phyloP scores from a whole-genome alignment of 345 rosid genomes.

The Bruguiera gymnorhiza region DNA sequence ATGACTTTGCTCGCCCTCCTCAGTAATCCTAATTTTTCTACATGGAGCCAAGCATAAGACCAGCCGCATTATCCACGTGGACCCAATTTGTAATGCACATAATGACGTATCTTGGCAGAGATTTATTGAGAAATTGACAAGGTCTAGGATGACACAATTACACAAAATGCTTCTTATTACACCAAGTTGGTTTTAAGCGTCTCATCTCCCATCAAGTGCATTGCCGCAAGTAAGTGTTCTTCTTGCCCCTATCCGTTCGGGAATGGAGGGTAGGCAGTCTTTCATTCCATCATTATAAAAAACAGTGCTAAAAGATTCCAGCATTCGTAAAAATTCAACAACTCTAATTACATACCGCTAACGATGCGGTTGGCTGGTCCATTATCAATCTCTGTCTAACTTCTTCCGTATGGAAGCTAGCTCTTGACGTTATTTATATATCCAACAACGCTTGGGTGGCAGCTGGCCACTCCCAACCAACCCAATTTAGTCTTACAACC shows the following conservation, averaged over 20 bases:
- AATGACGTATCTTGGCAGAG: no score
- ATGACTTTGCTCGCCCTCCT: no score
- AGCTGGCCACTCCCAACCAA: not conserved
- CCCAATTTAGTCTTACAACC: not conserved
- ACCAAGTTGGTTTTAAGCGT: not conserved
- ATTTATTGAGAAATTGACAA: not conserved
- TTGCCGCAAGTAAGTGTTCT: not conserved
- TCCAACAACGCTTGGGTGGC: not conserved
- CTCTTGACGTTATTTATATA: conserved; percentile 3
- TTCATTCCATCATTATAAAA: not conserved
- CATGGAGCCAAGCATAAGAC: no score
- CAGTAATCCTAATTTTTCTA: no score
- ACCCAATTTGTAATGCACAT: no score
- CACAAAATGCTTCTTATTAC: not conserved
- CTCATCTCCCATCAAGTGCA: conserved; percentile 8
- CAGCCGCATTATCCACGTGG: no score
- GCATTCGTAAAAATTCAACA: not conserved
- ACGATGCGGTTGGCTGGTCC: conserved; percentile 7
- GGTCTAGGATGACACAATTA: not conserved
- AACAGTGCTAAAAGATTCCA: conserved; percentile 12
- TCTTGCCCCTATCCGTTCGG: not conserved
- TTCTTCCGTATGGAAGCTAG: conserved; percentile 15
- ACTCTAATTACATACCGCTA: not conserved
- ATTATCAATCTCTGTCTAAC: not conserved
- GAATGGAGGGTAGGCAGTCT: not conserved